Evolutionary conservation across 345 rosid species (phyloP), one percentile per base, ranked within the genome.

Genomic region (Moringa oleifera): DNA sequence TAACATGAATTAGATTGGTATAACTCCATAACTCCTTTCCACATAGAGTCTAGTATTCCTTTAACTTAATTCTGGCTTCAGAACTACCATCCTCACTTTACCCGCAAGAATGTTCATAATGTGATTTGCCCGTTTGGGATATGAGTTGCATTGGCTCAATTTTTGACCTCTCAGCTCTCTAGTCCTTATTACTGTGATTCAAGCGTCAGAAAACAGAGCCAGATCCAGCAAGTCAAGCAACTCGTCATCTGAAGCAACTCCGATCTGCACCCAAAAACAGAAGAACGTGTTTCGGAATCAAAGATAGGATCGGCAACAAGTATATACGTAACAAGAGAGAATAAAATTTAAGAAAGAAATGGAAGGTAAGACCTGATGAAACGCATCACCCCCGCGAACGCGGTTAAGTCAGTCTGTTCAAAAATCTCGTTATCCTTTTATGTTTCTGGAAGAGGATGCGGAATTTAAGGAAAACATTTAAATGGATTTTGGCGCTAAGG

Each of bases 81-180:
- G 96, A 88, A 72, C 77, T 67, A 65, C 68, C 79, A 71, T 86
- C 95, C 63, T 73, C 74, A 51, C 80, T 59, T 88, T 82, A 33
- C 88, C 92, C 15, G 91, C 89, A 69, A 94, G 89, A 50, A 86
- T 77, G 74, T 94, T 91, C 97, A 94, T 85, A 57, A 90, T 88
- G 58, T 90, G 88, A 80, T 79, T 90, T 74, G 96, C 97, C 55
- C 90, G 75, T 81, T n/a, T 94, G 99, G 7, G 99, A 86, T 33
- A 75, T 85, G 52, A 94, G 90, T 76, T 88, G 96, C 89, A 90
- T 85, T 20, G 97, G 96, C 79, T 90, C 99, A 80, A 90, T 83
- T 70, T 88, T 88, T 16, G 97, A 94, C 52, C 84, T 80, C 99
- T 90, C 55, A 94, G 79, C 76, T 90, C 99, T 68, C 97, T 81